Evolutionary conservation across 257 asterid genomes (phyloP).

Genomic region (Solanum sejunctum): DNA sequence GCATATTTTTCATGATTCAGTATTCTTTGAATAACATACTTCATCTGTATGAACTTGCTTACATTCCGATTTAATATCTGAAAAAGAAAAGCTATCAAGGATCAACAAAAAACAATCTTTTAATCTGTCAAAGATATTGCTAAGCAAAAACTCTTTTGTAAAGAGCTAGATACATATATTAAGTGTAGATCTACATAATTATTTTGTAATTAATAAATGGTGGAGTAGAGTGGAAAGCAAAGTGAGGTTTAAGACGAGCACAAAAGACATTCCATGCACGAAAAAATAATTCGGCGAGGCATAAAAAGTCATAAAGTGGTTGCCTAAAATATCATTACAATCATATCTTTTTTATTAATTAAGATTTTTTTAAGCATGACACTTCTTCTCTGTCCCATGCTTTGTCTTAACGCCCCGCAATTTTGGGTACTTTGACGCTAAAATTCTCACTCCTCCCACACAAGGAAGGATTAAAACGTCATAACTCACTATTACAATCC

Average conservation of each 20-base stretch:
- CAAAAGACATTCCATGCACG: conserved; percentile 21
- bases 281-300: conserved; percentile 9
- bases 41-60: no score
- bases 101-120: no score
- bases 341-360: conserved; percentile 6
- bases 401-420: conserved; percentile 15
- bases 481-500: background rate
- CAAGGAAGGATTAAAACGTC: background rate
- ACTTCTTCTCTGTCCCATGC: conserved; percentile 21
- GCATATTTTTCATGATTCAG: background rate
- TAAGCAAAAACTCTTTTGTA: no score
- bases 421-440: conserved; percentile 3
- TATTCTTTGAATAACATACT: background rate
- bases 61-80: no score
- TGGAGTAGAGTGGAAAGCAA: background rate
- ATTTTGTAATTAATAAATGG: background rate
- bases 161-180: no score
- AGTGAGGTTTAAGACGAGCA: conserved; percentile 11
- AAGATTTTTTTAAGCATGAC: background rate
- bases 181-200: no score
- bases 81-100: background rate
- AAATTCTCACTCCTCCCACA: background rate
- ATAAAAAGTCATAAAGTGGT: conserved; percentile 27
- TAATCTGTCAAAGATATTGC: no score
- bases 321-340: conserved; percentile 18